Conservation (phyloP, 1,284 basidiomycete species). For the Thelephora terrestris region DNA sequence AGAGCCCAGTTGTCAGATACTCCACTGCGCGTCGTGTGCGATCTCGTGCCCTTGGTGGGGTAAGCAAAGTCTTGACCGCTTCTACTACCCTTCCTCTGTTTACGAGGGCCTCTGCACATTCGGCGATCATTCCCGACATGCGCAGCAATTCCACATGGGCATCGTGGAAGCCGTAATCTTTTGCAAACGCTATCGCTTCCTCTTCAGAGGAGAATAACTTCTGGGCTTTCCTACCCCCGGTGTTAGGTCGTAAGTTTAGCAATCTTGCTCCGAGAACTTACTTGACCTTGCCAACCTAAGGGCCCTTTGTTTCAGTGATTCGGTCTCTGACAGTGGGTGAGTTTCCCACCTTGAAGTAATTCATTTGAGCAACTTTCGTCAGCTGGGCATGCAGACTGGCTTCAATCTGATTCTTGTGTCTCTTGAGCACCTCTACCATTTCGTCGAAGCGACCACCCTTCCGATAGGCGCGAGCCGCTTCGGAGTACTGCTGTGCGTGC, state of each 20-base stretch:
- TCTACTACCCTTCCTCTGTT: constrained; percentile 37
- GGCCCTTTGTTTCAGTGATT: no score
- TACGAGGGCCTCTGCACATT: constrained; percentile 49
- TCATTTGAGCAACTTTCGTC: constrained; percentile 37
- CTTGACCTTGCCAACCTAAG: no score
- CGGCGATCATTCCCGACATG: constrained; percentile 29
- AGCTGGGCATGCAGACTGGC: constrained; percentile 30
- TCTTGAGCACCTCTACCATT: constrained; percentile 37
- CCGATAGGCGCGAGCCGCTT: constrained; percentile 37
- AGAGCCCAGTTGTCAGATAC: constrained; percentile 17
- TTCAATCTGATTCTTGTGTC: constrained; percentile 23
- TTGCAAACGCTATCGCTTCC: constrained; percentile 48
- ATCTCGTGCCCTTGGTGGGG: no score
- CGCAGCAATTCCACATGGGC: constrained; percentile 42
- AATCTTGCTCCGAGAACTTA: no score
- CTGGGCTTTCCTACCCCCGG: no score
- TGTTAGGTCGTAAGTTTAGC: no score
- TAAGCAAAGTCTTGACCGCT: constrained; percentile 40
- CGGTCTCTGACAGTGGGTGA: no score
- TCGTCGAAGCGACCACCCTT: constrained; percentile 42
- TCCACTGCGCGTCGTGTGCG: constrained; percentile 13
- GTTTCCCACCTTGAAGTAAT: constrained; percentile 38
- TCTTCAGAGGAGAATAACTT: no score
- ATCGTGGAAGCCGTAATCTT: constrained; percentile 43
- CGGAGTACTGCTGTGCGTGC: constrained; percentile 32